Evolutionary conservation across 2,329 filamentous ascomycete genomes (phyloP).

Genomic region (Escovopsis sp.): DNA sequence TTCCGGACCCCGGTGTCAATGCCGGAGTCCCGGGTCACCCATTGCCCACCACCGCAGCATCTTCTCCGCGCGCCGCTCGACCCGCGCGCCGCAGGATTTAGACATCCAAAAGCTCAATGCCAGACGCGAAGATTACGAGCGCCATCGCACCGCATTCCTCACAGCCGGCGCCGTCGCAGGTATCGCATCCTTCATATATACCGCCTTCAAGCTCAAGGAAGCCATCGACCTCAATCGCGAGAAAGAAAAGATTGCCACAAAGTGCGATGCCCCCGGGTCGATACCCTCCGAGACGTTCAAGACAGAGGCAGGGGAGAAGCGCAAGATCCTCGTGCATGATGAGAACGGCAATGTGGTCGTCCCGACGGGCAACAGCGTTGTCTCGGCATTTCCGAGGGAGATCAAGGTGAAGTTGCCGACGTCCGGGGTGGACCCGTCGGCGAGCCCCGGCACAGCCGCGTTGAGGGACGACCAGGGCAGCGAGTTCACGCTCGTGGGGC

Average conservation of each 20-base stretch:
- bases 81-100: conserved; percentile 31
- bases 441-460: conserved; percentile 22
- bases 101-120: conserved; percentile 34
- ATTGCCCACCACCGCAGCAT: conserved; percentile 13
- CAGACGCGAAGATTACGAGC: conserved; percentile 33
- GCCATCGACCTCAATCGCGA: conserved; percentile 20
- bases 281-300: conserved; percentile 32
- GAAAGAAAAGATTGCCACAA: conserved; percentile 27
- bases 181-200: conserved; percentile 34
- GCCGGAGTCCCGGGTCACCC: conserved; percentile 1
- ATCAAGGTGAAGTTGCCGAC: conserved; percentile 42
- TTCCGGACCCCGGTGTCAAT: conserved; percentile 4
- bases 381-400: conserved; percentile 63
- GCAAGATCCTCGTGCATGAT: conserved; percentile 48
- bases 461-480: conserved; percentile 28
- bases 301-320: conserved; percentile 32
- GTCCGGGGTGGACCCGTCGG: conserved; percentile 3
- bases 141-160: conserved; percentile 36
- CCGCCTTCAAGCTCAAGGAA: conserved; percentile 35
- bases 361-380: conserved; percentile 64
- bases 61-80: conserved; percentile 14
- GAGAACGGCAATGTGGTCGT: conserved; percentile 61
- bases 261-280: conserved; percentile 18
- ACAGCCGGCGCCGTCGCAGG: conserved; percentile 35
- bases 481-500: conserved; percentile 77